Conservation (phyloP, 164 flowering plant genomes). For the Warburgia ugandensis region DNA sequence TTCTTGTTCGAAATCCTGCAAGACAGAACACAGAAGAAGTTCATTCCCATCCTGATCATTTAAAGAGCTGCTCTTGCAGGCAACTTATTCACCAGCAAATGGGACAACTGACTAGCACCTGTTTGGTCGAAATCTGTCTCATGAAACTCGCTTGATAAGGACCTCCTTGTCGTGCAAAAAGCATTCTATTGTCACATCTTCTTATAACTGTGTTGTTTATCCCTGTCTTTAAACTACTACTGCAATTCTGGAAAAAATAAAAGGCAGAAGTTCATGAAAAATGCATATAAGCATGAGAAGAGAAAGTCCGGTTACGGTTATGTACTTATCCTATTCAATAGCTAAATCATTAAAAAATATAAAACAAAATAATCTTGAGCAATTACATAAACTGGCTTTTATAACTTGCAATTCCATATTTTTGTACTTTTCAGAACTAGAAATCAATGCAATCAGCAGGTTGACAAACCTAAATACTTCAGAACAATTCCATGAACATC, state of each 20-base stretch:
- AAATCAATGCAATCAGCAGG: too few relatives aligned
- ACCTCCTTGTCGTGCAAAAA: constrained; percentile 67
- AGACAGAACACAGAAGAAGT: constrained; percentile 2
- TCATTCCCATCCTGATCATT: neutral
- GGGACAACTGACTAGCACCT: constrained; percentile 23
- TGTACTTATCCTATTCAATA: neutral
- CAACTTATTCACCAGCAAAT: too few relatives aligned
- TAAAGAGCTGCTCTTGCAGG: neutral
- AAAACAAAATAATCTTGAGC: neutral
- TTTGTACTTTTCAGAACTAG: too few relatives aligned
- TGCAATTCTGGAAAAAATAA: constrained; percentile 29
- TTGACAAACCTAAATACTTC: too few relatives aligned
- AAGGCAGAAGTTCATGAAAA: neutral
- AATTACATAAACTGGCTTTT: neutral
- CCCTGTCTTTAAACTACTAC: constrained; percentile 42
- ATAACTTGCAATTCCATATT: too few relatives aligned
- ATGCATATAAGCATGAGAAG: neutral
- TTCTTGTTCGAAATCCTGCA: constrained; percentile 14
- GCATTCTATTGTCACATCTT: constrained; percentile 52
- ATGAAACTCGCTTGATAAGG: constrained; percentile 48
- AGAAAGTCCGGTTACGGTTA: neutral
- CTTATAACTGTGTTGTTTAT: constrained; percentile 34
- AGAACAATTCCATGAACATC: too few relatives aligned
- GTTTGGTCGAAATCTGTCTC: constrained; percentile 46
- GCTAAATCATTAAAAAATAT: neutral